Base-by-base conservation (phyloP, 768 basidiomycete species). In the Tylopilus sp. region DNA sequence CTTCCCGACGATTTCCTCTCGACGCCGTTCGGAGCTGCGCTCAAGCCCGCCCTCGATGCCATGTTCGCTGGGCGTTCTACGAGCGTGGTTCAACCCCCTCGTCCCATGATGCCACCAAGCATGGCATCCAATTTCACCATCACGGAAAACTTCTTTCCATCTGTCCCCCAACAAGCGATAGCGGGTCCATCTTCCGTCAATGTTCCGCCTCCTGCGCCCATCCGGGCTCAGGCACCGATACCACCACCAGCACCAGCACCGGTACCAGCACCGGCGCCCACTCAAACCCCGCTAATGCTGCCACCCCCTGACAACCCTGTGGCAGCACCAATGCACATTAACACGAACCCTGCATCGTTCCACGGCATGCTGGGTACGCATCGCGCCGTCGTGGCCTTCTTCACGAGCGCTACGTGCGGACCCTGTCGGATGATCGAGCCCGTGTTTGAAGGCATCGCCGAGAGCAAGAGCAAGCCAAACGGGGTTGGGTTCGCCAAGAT, bases 41-140 rank as follows among this genome's bases (percentile, higher is more conserved):
- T 98, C 42, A 84, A 89, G 0, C 94, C 95, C 1, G 93, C 87
- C 38, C 97, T 98, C 46, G 94, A 98, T 64, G 76, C 82, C 43
- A 93, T 96, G 92, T 97, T 83, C 70, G 74, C 81, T 22, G 75
- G 74, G 9, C 57, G 73, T 30, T 64, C 77, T 1, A 52, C 69
- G 4, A 59, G 71, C 4, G 63, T 68, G n/a, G 49, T 53, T 16
- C 60, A 71, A 48, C 63, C 73, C 46, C 53, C 69, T 47, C 67
- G 68, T 44, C n/a, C 69, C n/a, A n/a, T n/a, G n/a, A n/a, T n/a
- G 1, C 57, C 67, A 5, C 52, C 71, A 21, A 16, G 40, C 9
- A 21, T 28, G 14, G 72, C 69, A 2, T 57, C 76, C 78, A 6
- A 71, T 81, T 54, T 74, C 81, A 25, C 75, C 78, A 25, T 79